A percentile compares a stretch with the other conserved stretches of the same genome.
Evolutionary conservation across 2,329 filamentous ascomycete genomes (phyloP).

Genomic region (Ophiostoma quercus): DNA sequence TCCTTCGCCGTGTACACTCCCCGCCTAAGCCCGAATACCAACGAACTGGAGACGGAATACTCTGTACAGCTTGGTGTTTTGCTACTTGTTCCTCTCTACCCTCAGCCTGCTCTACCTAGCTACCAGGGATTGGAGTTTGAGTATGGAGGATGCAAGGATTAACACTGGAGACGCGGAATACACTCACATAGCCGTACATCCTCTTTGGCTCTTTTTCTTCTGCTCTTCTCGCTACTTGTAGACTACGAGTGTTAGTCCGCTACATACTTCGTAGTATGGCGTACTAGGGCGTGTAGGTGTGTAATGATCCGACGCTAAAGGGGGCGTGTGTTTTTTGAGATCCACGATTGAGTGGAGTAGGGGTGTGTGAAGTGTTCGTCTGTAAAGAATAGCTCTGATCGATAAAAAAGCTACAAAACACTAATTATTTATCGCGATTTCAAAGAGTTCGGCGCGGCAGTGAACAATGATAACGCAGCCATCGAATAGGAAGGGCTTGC

Average conservation of each 20-base stretch:
- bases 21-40: not conserved
- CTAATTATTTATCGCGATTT: too few species aligned
- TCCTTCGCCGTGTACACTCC: not conserved
- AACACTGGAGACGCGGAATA: not conserved
- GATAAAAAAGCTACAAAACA: too few species aligned
- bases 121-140: too few species aligned
- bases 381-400: too few species aligned
- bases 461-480: too few species aligned
- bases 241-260: not conserved
- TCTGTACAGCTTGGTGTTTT: not conserved
- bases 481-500: too few species aligned
- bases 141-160: not conserved
- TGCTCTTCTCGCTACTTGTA: not conserved
- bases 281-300: too few species aligned
- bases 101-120: too few species aligned
- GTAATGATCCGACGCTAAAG: not conserved
- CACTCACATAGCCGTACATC: not conserved
- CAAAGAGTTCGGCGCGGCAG: too few species aligned
- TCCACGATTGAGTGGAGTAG: not conserved
- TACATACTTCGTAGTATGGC: not conserved
- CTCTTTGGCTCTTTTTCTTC: not conserved
- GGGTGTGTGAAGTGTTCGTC: too few species aligned
- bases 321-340: not conserved
- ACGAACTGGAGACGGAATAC: too few species aligned
- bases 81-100: not conserved